phyloP scores from a whole-genome alignment of 352 stramenopile genomes.

The Pythium aquatile region DNA sequence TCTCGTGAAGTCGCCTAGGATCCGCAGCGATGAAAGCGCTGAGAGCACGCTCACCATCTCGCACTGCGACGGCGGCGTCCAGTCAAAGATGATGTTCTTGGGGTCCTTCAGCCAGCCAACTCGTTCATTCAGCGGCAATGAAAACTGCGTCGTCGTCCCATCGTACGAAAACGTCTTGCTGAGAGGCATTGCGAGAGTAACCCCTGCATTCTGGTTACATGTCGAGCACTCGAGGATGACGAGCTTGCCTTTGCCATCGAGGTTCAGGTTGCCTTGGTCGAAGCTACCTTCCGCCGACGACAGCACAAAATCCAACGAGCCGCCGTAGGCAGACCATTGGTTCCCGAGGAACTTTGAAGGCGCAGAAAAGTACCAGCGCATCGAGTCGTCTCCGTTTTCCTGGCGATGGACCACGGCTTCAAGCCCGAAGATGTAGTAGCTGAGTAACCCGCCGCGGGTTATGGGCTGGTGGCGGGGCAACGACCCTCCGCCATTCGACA shows the following conservation, averaged over 20 bases:
- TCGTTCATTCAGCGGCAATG: conserved; percentile 73
- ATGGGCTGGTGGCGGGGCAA: conserved; percentile 54
- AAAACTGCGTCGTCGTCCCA: conserved; percentile 79
- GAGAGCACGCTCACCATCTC: conserved; percentile 89
- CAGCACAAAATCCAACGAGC: conserved; percentile 87
- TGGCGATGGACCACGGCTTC: conserved; percentile 66
- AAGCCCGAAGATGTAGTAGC: conserved; percentile 88
- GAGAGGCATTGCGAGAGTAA: conserved; percentile 86
- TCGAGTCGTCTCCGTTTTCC: conserved; percentile 63
- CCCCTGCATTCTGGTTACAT: conserved; percentile 77
- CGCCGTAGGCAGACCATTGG: conserved; percentile 87
- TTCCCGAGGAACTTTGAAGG: conserved; percentile 87
- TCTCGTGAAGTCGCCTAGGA: conserved; percentile 90
- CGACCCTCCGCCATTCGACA: conserved; percentile 52
- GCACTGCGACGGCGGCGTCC: conserved; percentile 70
- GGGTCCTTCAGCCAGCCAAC: conserved; percentile 90
- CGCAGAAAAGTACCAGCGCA: conserved; percentile 88
- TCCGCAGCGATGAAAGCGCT: conserved; percentile 77
- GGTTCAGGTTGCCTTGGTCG: conserved; percentile 74
- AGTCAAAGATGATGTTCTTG: conserved; percentile 85
- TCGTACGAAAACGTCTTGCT: conserved; percentile 76
- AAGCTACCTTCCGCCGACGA: conserved; percentile 90
- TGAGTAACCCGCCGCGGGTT: conserved; percentile 69
- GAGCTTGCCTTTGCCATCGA: conserved; percentile 54
- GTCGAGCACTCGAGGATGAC: conserved; percentile 85